Evolutionary conservation across 2,329 filamentous ascomycete genomes (phyloP).

Genomic region (Beauveria sp.): DNA sequence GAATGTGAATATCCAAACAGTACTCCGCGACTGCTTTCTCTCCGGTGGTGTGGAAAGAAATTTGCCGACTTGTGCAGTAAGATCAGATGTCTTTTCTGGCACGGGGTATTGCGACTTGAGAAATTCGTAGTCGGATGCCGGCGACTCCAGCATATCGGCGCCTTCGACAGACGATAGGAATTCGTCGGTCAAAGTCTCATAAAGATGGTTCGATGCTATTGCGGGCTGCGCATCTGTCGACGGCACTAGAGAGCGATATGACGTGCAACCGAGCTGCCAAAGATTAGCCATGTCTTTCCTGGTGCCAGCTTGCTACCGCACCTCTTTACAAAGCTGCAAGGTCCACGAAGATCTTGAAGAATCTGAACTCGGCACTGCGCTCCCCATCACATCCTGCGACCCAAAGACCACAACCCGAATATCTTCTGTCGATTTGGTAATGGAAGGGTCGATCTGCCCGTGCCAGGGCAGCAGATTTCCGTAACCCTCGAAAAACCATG

Average conservation of each 20-base stretch:
- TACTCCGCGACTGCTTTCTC: constrained; percentile 32
- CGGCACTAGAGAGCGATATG: constrained; percentile 39
- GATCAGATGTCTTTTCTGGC: constrained; percentile 28
- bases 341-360: neutral
- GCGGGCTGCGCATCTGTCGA: constrained; percentile 33
- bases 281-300: neutral
- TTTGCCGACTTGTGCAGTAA: constrained; percentile 34
- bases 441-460: neutral
- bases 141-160: constrained; percentile 23
- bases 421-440: constrained; percentile 3
- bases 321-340: constrained; percentile 4
- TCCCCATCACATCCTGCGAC: constrained; percentile 6
- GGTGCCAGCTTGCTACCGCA: neutral
- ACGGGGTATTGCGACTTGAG: constrained; percentile 35
- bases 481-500: neutral
- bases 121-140: constrained; percentile 37
- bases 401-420: constrained; percentile 7
- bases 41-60: constrained; percentile 36
- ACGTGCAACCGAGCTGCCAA: constrained; percentile 36
- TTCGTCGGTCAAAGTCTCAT: constrained; percentile 34
- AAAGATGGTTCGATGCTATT: constrained; percentile 47
- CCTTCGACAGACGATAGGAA: constrained; percentile 26
- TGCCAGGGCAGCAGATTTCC: neutral
- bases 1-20: constrained; percentile 44
- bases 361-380: neutral